phyloP scores from a whole-genome alignment of 2,329 filamentous ascomycete species.

The Xylariaceae sp. region DNA sequence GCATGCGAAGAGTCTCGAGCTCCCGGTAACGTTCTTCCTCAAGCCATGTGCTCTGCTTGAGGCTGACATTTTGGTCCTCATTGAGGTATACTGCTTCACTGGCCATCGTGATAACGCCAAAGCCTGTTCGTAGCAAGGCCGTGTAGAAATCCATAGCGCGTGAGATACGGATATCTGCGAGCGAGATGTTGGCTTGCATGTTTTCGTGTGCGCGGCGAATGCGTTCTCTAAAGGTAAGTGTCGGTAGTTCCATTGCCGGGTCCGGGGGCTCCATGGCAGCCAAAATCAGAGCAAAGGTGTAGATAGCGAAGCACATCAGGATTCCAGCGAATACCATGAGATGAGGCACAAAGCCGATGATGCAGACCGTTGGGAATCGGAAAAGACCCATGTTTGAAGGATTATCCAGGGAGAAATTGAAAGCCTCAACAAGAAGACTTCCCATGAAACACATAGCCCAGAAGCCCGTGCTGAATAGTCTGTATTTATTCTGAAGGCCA shows the following conservation, averaged over 20 bases:
- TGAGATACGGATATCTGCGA: slow-evolving; percentile 79
- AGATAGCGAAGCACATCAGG: slow-evolving; percentile 75
- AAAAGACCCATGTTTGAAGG: slow-evolving; percentile 69
- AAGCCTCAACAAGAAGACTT: slow-evolving; percentile 78
- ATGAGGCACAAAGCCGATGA: slow-evolving; percentile 93
- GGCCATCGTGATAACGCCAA: slow-evolving; percentile 87
- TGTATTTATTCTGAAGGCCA: slow-evolving; percentile 76
- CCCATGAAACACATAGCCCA: slow-evolving; percentile 92
- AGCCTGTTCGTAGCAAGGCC: slow-evolving; percentile 82
- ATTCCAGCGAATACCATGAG: slow-evolving; percentile 86
- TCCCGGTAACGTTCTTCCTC: slow-evolving; percentile 86
- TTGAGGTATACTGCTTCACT: slow-evolving; percentile 96
- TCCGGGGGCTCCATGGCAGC: slow-evolving; percentile 72
- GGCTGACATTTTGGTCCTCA: slow-evolving; percentile 77
- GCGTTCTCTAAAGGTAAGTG: slow-evolving; percentile 60
- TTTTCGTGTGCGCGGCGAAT: slow-evolving; percentile 79
- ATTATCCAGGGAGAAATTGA: slow-evolving; percentile 66
- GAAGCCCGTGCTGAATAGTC: slow-evolving; percentile 85
- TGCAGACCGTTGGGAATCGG: slow-evolving; percentile 90
- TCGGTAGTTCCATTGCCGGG: slow-evolving; percentile 43
- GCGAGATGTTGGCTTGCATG: slow-evolving; percentile 87
- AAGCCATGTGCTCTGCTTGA: slow-evolving; percentile 84
- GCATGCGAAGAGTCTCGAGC: slow-evolving; percentile 65
- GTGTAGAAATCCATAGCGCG: slow-evolving; percentile 97
- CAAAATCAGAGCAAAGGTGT: slow-evolving; percentile 74